These are phyloP conservation scores for Magnusiomyces ingens DNA, from an alignment of 1,139 yeast species.

Conservation along the genomic window DNA sequence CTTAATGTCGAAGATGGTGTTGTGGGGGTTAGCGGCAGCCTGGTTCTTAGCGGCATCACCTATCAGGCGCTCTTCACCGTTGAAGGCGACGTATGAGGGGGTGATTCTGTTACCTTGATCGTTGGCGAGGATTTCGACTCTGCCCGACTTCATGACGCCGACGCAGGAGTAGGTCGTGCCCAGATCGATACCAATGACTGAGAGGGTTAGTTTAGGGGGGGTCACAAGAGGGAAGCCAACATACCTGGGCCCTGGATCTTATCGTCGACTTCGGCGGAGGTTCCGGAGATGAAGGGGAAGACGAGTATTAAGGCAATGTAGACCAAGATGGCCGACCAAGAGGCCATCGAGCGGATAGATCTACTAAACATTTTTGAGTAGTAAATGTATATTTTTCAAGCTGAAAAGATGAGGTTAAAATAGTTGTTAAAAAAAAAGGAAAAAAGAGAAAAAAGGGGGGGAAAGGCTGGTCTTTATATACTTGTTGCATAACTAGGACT, in stretches of 20 bases:
- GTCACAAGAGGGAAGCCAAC: constrained; percentile 1
- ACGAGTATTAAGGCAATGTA: constrained; percentile 53
- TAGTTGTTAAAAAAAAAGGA: constrained; percentile 4
- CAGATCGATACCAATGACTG: constrained; percentile 74
- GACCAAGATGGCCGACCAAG: constrained; percentile 44
- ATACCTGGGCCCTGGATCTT: constrained; percentile 51
- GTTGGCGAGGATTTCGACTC: constrained; percentile 87
- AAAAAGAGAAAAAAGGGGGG: constrained; percentile 5
- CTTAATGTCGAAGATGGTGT: constrained; percentile 80
- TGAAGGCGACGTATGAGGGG: constrained; percentile 84
- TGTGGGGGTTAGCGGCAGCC: constrained; percentile 72
- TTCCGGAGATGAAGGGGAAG: constrained; percentile 50
- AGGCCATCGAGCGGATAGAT: constrained; percentile 35
- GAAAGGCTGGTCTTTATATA: constrained; percentile 4
- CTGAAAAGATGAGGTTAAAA: too few species aligned
- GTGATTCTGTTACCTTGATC: constrained; percentile 96
- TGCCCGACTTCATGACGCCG: constrained; percentile 87
- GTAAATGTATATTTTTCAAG: too few species aligned
- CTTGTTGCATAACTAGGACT: too few species aligned
- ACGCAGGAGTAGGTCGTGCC: constrained; percentile 94
- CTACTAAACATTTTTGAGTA: constrained; percentile 22
- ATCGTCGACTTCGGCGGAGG: constrained; percentile 40
- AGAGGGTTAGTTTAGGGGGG: constrained; percentile 6
- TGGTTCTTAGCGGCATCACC: constrained; percentile 96
- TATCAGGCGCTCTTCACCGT: constrained; percentile 77